Conservation (phyloP, 176 grass and related monocot species). For the Melocanna baccifera region DNA sequence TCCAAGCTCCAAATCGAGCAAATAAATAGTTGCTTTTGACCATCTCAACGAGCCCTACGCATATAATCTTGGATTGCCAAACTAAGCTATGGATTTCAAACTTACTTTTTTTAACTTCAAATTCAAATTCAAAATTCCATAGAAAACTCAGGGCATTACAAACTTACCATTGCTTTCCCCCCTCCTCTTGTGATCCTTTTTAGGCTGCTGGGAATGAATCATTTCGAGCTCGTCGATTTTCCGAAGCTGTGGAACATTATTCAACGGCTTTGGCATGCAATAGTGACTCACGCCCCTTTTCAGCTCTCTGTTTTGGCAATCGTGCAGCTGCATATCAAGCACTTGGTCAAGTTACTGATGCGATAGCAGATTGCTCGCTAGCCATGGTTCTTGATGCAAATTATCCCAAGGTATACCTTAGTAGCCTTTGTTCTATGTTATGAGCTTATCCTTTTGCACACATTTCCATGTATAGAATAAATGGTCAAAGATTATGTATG, state of each 20-base stretch:
- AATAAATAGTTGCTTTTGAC: too few relatives aligned
- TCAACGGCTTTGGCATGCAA: slow-evolving; percentile 69
- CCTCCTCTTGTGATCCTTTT: slow-evolving; percentile 26
- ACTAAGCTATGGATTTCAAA: too few relatives aligned
- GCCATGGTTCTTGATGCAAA: slow-evolving; percentile 90
- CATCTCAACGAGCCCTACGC: too few relatives aligned
- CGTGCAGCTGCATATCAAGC: slow-evolving; percentile 94
- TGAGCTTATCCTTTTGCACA: slow-evolving; percentile 9
- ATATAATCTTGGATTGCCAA: too few relatives aligned
- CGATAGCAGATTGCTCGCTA: slow-evolving; percentile 92
- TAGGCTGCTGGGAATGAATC: slow-evolving; percentile 87
- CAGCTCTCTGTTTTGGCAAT: slow-evolving; percentile 88
- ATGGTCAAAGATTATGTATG: neutral
- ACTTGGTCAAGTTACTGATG: slow-evolving; percentile 89
- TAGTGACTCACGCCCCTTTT: slow-evolving; percentile 72
- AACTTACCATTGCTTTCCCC: neutral
- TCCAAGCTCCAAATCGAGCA: too few relatives aligned
- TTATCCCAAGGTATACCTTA: slow-evolving; percentile 70
- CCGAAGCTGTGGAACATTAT: slow-evolving; percentile 85
- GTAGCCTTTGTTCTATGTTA: slow-evolving; percentile 17
- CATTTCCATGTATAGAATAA: slow-evolving; percentile 12
- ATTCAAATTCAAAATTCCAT: too few relatives aligned
- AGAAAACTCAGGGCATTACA: too few relatives aligned
- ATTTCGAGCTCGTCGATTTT: slow-evolving; percentile 77
- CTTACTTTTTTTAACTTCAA: too few relatives aligned